A percentile compares a stretch with the other conserved stretches of the same genome.
Conservation (phyloP, 345 rosid species). For the Psidium guajava region DNA sequence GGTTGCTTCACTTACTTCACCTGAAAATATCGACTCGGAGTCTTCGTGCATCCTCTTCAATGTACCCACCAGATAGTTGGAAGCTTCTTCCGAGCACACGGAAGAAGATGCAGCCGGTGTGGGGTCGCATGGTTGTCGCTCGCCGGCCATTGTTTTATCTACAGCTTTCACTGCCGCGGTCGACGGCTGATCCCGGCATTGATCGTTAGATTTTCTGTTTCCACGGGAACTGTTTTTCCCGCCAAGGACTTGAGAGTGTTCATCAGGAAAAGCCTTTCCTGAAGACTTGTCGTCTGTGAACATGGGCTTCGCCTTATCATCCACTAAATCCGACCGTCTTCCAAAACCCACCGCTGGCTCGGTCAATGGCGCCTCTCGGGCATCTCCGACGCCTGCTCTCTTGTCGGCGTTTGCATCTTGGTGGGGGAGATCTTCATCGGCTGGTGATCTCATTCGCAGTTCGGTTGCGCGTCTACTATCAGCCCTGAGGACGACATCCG, state of each 20-base stretch:
- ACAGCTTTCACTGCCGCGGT: neutral
- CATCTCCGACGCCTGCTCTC: neutral
- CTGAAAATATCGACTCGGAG: conserved; percentile 9
- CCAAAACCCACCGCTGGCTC: neutral
- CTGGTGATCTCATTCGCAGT: neutral
- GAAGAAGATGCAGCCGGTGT: conserved; percentile 18
- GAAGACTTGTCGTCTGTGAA: neutral
- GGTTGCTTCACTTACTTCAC: conserved; percentile 23
- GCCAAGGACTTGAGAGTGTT: conserved; percentile 46
- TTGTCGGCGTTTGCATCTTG: neutral
- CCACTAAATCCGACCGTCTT: neutral
- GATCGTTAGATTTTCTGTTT: neutral
- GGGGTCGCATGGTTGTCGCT: neutral
- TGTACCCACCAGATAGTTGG: conserved; percentile 18
- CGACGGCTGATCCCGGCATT: neutral
- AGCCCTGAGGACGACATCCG: neutral
- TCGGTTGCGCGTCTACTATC: neutral
- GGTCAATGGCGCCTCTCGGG: neutral
- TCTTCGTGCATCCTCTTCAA: conserved; percentile 17
- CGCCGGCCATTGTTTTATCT: neutral
- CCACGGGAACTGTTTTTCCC: neutral
- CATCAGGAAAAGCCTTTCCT: conserved; percentile 25
- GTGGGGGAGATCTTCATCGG: neutral
- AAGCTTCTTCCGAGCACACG: conserved; percentile 20
- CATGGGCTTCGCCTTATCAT: neutral